phyloP scores from a whole-genome alignment of 805 yeast species.

The Cyberlindnera mississippiensis region DNA sequence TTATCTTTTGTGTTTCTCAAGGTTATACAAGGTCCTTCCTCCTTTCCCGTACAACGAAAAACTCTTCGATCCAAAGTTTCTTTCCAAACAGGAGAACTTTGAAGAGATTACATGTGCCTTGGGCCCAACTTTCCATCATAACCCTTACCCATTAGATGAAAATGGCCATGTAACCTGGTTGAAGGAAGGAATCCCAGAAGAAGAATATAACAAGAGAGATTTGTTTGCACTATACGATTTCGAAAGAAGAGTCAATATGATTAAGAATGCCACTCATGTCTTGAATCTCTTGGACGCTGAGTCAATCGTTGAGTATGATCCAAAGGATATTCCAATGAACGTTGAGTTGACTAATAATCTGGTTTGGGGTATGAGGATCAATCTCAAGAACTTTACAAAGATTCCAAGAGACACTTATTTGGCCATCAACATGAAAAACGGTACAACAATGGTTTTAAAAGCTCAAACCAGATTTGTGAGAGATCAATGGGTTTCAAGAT shows the following conservation, averaged over 20 bases:
- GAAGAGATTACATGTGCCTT: constrained; percentile 22
- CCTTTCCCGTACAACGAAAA: constrained; percentile 42
- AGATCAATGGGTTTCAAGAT: constrained; percentile 61
- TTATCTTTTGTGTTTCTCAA: constrained; percentile 55
- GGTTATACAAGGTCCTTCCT: constrained; percentile 55
- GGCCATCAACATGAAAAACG: constrained; percentile 46
- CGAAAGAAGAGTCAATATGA: constrained; percentile 53
- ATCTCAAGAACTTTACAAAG: constrained; percentile 22
- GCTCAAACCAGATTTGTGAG: constrained; percentile 49
- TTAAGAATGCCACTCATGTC: constrained; percentile 53
- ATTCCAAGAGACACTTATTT: constrained; percentile 45
- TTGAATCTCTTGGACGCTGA: constrained; percentile 54
- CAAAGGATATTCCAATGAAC: constrained; percentile 22
- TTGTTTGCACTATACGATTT: constrained; percentile 57
- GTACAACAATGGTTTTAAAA: constrained; percentile 44
- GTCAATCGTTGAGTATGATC: constrained; percentile 34
- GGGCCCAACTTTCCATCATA: constrained; percentile 41
- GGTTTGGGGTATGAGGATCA: constrained; percentile 26
- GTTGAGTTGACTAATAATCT: constrained; percentile 30
- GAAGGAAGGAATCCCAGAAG: constrained; percentile 30
- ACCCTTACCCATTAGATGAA: constrained; percentile 51
- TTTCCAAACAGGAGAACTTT: constrained; percentile 26
- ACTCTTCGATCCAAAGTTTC: constrained; percentile 23
- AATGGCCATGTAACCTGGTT: constrained; percentile 63
- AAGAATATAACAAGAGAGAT: constrained; percentile 49